Conservation (phyloP, 1,284 basidiomycete species). For the Cryptococcus floricola region DNA sequence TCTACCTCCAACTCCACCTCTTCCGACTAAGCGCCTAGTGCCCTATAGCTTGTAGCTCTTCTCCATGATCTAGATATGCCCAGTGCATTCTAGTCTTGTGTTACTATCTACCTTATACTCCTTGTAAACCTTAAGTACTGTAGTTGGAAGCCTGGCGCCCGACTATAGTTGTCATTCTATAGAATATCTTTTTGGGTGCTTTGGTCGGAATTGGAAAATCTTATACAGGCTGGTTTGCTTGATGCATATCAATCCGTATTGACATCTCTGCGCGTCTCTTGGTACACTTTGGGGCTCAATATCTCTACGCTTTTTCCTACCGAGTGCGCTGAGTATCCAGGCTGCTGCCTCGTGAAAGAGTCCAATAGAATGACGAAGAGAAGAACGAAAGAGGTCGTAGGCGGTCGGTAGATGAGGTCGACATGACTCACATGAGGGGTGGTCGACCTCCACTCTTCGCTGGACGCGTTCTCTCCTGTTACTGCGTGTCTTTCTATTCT, state of each 20-base stretch:
- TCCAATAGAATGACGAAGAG: no score
- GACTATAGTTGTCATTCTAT: slow-evolving; percentile 10
- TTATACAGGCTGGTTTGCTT: neutral
- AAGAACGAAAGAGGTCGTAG: no score
- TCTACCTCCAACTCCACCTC: neutral
- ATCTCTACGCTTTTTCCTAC: no score
- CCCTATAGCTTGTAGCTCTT: no score
- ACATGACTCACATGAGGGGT: no score
- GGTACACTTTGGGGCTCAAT: no score
- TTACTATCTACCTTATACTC: neutral
- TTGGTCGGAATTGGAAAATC: neutral
- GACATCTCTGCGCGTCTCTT: no score
- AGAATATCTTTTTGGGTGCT: slow-evolving; percentile 7
- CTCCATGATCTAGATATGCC: no score
- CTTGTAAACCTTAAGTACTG: slow-evolving; percentile 5
- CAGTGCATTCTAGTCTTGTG: no score
- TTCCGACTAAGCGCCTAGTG: neutral
- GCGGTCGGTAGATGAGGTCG: no score
- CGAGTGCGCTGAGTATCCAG: no score
- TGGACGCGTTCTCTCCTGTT: neutral
- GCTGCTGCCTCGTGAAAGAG: no score
- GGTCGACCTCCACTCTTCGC: slow-evolving; percentile 2
- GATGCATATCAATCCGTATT: neutral
- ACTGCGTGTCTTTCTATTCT: neutral
- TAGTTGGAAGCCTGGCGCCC: neutral